A percentile compares a stretch with the other conserved stretches of the same genome.
Evolutionary conservation across 2,329 filamentous ascomycete genomes (phyloP).

Genomic region (Tolypocladium guangdongense): DNA sequence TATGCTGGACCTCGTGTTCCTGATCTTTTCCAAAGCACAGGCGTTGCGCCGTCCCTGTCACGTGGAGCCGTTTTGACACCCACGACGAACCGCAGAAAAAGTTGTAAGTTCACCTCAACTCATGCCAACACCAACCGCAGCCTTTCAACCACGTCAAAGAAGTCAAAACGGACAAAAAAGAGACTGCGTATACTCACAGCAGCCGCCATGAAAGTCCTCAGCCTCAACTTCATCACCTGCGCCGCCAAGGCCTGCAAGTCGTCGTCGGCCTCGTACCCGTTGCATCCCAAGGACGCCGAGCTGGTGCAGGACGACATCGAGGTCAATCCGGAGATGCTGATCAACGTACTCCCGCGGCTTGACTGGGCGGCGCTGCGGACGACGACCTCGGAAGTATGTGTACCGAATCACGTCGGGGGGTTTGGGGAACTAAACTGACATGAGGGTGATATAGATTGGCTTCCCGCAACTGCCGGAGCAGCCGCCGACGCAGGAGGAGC

Average conservation of each 20-base stretch:
- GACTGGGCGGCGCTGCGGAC: constrained; percentile 76
- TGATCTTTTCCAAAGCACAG: background rate
- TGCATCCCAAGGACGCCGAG: constrained; percentile 87
- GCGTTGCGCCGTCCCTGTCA: constrained; percentile 1
- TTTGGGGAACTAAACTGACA: background rate
- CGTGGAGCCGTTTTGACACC: constrained; percentile 2
- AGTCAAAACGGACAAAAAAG: background rate
- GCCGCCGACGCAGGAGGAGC: constrained; percentile 50
- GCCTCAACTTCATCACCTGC: constrained; percentile 93
- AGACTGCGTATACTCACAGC: background rate
- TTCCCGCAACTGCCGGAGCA: constrained; percentile 61
- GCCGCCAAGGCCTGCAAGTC: constrained; percentile 91
- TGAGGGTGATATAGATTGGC: constrained; percentile 47
- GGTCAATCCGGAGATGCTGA: constrained; percentile 67
- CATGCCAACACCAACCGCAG: background rate
- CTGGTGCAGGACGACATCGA: constrained; percentile 81
- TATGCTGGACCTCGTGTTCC: background rate
- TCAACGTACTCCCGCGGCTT: constrained; percentile 75
- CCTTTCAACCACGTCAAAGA: background rate
- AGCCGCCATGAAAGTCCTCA: constrained; percentile 75
- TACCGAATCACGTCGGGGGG: too few relatives aligned
- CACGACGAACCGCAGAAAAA: constrained; percentile 13
- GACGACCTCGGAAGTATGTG: constrained; percentile 63
- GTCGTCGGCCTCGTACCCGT: constrained; percentile 67
- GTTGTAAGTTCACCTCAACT: constrained; percentile 13